Evolutionary conservation across 345 rosid genomes (phyloP).

Genomic region (Garcia nutans): DNA sequence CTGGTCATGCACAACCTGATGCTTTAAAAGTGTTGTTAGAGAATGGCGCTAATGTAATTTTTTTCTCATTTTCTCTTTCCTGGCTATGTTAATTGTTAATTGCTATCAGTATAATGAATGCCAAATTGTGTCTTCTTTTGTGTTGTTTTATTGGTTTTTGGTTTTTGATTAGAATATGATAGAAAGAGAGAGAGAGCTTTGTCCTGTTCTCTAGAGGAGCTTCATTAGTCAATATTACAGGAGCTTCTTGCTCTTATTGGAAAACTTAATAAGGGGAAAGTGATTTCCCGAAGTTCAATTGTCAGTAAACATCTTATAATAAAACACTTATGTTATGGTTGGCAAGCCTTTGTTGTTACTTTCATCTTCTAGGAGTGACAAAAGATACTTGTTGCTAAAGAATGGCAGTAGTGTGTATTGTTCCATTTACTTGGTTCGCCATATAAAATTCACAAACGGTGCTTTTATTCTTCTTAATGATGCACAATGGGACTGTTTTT

Average conservation of each 20-base stretch:
- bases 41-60: constrained; percentile 70
- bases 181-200: neutral
- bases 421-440: neutral
- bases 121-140: neutral
- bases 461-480: neutral
- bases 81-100: constrained; percentile 3
- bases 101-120: neutral
- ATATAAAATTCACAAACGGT: neutral
- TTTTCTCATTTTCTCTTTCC: neutral
- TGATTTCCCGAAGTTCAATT: neutral
- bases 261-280: too few species aligned
- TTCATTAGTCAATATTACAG: neutral
- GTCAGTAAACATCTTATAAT: neutral
- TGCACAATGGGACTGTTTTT: neutral
- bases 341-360: neutral
- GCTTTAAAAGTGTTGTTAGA: constrained; percentile 72
- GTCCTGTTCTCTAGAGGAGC: neutral
- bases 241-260: neutral
- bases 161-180: neutral
- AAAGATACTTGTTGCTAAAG: neutral
- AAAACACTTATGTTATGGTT: neutral
- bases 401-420: neutral
- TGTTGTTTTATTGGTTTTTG: neutral
- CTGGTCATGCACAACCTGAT: constrained; percentile 78
- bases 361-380: neutral